These are phyloP conservation scores for Candida corydali DNA, from an alignment of 805 yeast genomes.

Conservation along the genomic window DNA sequence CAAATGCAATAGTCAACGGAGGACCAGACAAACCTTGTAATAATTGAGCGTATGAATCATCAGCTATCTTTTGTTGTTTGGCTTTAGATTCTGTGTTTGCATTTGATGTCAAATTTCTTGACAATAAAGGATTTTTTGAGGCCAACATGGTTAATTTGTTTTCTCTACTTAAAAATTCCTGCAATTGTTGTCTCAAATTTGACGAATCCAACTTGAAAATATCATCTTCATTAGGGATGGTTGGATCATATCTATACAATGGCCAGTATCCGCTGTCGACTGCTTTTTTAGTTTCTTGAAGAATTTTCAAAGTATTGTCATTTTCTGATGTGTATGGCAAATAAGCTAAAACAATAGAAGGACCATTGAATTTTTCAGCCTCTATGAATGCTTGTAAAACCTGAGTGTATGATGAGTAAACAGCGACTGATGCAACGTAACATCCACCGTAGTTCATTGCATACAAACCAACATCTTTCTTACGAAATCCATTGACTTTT, in stretches of 20 bases:
- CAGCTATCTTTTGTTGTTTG: conserved; percentile 63
- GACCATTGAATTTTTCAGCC: conserved; percentile 87
- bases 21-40: conserved; percentile 90
- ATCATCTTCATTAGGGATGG: conserved; percentile 40
- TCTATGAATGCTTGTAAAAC: conserved; percentile 83
- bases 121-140: conserved; percentile 64
- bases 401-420: conserved; percentile 91
- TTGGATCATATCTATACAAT: conserved; percentile 79
- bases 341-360: conserved; percentile 87
- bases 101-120: conserved; percentile 64
- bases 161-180: conserved; percentile 82
- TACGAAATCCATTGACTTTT: conserved; percentile 49
- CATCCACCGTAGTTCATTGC: conserved; percentile 90
- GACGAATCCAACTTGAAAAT: conserved; percentile 87
- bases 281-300: conserved; percentile 83
- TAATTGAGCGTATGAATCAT: conserved; percentile 69
- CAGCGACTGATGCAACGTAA: conserved; percentile 92
- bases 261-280: conserved; percentile 98
- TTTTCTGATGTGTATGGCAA: conserved; percentile 68
- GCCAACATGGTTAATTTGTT: conserved; percentile 80
- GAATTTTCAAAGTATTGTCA: conserved; percentile 65
- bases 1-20: conserved; percentile 79
- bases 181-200: conserved; percentile 68
- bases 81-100: conserved; percentile 56
- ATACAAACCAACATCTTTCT: conserved; percentile 89